Evolutionary conservation across 129 eudicot species (phyloP), one percentile per base, ranked within the genome.

Genomic region (Flaveria bidentis): DNA sequence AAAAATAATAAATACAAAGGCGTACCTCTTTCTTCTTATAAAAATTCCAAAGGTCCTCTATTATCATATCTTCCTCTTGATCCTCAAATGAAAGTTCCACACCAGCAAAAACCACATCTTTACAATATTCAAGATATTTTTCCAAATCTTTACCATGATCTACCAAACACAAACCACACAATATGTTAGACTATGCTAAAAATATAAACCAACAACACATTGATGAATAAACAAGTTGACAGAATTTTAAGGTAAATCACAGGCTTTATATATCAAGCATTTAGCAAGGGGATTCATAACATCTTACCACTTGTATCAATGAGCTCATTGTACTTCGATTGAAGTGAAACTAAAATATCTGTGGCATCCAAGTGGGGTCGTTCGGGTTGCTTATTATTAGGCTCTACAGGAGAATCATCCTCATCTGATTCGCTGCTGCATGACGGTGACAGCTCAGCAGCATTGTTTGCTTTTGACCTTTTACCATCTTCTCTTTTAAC

Each of bases 41-140:
- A 76, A 60, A 81, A 26, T 77, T 83, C 97, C 97, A 92, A 22
- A 87, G 81, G 28, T 87, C 86, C 10, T 86, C 82, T 23, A 87
- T 82, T 66, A 89, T 65, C 67, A 78, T 68, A 42, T 72, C 80
- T 81, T 91, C 97, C 60, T 83, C 88, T 47, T 55, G 65, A 74
- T 90, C 90, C 82, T 87, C 91, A 49, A 80, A 81, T 33, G 85
- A 82, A 47, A 88, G 84, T 49, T 78, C 80, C 72, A 57, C 78
- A 53, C 96, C 98, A 77, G 91, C 81, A 84, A 93, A 93, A 25
- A 93, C 84, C 51, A 86, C 96, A 67, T 93, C 88, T 69, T 84
- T 86, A 69, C 89, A 90, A 68, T 88, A 90, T 14, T 82, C 86
- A 51, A 93, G 92, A 85, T 93, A 93, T 13, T 86, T 49, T 36